These are phyloP conservation scores for Pleurotus djamor DNA, from an alignment of 768 basidiomycete species.

Conservation along the genomic window DNA sequence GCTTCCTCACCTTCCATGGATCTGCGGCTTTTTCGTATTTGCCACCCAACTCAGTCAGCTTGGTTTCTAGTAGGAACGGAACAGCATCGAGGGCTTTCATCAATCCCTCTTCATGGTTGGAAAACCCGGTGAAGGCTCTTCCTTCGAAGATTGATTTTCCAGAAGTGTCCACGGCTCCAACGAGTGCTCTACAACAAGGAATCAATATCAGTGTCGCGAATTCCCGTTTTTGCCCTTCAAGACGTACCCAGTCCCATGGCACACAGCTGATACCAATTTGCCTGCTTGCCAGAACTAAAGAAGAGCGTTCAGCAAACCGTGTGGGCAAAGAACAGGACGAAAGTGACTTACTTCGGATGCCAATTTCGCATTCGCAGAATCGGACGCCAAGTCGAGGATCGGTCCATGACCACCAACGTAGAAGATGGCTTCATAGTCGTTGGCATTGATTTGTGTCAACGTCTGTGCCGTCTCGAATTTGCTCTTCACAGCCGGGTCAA, in stretches of 20 bases:
- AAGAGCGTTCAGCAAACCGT: neutral
- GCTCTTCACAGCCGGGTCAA: conserved; percentile 47
- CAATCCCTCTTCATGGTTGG: conserved; percentile 64
- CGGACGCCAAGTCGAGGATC: conserved; percentile 63
- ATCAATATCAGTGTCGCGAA: no score
- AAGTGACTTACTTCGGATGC: conserved; percentile 43
- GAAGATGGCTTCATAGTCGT: conserved; percentile 73
- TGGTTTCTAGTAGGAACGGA: conserved; percentile 73
- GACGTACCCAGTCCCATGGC: conserved; percentile 75
- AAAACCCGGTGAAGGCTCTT: conserved; percentile 61
- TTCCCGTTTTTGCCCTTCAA: no score
- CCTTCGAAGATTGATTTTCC: conserved; percentile 69
- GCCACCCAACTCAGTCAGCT: conserved; percentile 63
- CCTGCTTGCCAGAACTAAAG: conserved; percentile 62
- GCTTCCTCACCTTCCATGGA: conserved; percentile 48
- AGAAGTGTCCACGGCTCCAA: conserved; percentile 47
- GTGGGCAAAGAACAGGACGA: conserved; percentile 2
- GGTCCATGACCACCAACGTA: conserved; percentile 83
- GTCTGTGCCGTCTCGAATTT: conserved; percentile 58
- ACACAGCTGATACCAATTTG: conserved; percentile 71
- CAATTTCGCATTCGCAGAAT: conserved; percentile 55
- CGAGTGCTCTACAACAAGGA: conserved; percentile 44
- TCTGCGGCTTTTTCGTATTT: conserved; percentile 51
- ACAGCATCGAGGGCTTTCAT: conserved; percentile 48
- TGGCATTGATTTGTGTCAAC: conserved; percentile 53